Evolutionary conservation across 176 grass and related monocot genomes (phyloP).

Genomic region (Secale cereale): DNA sequence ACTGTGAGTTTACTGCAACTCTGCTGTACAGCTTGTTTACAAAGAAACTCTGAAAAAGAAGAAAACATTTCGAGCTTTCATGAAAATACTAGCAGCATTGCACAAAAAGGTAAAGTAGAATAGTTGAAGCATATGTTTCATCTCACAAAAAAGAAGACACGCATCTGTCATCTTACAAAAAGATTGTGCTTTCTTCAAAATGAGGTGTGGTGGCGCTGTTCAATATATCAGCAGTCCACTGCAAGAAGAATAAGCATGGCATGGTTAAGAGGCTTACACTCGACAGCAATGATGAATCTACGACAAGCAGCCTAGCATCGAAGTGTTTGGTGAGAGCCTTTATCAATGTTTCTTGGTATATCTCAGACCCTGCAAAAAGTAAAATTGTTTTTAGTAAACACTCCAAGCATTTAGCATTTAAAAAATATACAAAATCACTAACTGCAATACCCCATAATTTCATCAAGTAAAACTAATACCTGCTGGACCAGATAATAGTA

Average conservation of each 20-base stretch:
- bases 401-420: conserved; percentile 4
- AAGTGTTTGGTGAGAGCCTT: conserved; percentile 87
- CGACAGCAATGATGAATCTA: conserved; percentile 65
- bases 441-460: conserved; percentile 3
- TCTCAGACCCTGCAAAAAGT: conserved; percentile 71
- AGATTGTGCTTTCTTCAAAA: not conserved
- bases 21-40: not conserved
- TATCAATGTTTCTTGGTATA: conserved; percentile 90
- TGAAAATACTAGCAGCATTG: not conserved
- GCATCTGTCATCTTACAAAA: not conserved
- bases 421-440: not conserved
- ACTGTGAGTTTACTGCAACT: not conserved
- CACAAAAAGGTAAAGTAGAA: not conserved
- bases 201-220: not conserved
- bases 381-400: conserved; percentile 25
- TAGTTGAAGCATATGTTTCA: not conserved
- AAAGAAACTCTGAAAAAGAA: conserved; percentile 1
- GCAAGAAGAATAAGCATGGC: conserved; percentile 10
- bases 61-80: not conserved
- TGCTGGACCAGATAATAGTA: conserved; percentile 88
- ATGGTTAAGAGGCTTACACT: conserved; percentile 62
- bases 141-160: not conserved
- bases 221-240: not conserved
- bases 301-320: conserved; percentile 67
- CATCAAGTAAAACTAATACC: conserved; percentile 44